These are phyloP conservation scores for Tuber umbilicatum DNA, from an alignment of 495 filamentous ascomycete species.

Conservation along the genomic window DNA sequence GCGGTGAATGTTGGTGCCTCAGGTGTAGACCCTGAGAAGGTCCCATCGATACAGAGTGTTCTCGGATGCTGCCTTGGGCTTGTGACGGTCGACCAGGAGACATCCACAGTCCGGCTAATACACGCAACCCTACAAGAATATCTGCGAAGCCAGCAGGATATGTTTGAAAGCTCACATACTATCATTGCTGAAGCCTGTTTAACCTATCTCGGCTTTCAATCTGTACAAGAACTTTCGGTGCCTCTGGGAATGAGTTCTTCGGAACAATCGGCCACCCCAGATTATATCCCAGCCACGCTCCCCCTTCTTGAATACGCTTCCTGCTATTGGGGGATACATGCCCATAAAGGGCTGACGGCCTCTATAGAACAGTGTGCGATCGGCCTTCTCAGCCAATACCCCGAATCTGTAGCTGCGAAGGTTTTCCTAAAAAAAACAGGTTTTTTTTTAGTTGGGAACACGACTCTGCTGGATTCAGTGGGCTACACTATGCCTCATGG, in stretches of 20 bases:
- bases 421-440: neutral
- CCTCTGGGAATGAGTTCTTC: neutral
- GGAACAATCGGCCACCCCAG: neutral
- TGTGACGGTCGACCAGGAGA: neutral
- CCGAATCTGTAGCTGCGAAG: neutral
- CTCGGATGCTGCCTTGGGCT: neutral
- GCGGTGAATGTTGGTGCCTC: neutral
- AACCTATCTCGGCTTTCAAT: neutral
- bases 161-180: neutral
- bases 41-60: neutral
- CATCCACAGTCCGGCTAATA: neutral
- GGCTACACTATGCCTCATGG: constrained; percentile 11
- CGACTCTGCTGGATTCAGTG: neutral
- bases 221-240: neutral
- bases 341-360: neutral
- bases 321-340: neutral
- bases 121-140: neutral
- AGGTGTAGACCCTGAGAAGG: neutral
- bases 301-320: neutral
- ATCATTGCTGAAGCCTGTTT: neutral
- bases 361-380: neutral
- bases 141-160: neutral
- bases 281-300: neutral
- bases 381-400: neutral
- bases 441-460: neutral